These are phyloP conservation scores for Ensete glaucum DNA, from an alignment of 176 grass and related monocot species.

Conservation along the genomic window DNA sequence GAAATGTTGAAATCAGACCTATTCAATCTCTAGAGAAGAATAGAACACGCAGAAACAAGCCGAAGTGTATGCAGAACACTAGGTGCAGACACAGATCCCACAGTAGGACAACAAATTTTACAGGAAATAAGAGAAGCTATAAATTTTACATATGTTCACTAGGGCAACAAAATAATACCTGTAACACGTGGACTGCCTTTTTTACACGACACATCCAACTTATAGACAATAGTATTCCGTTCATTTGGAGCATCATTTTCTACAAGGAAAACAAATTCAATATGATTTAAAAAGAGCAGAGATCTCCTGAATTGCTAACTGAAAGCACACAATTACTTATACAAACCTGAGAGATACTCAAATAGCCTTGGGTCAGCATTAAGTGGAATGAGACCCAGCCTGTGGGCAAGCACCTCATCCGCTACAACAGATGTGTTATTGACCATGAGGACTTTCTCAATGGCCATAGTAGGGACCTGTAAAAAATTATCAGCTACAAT, in stretches of 20 bases:
- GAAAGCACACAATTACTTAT: neutral
- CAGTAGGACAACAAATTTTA: too few relatives aligned
- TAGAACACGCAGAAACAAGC: too few relatives aligned
- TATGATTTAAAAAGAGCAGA: neutral
- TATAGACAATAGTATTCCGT: constrained; percentile 86
- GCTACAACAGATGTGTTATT: constrained; percentile 87
- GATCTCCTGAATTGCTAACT: neutral
- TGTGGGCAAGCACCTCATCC: constrained; percentile 87
- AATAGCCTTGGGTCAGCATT: constrained; percentile 82
- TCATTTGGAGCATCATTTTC: constrained; percentile 84
- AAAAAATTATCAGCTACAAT: neutral
- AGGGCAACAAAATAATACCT: constrained; percentile 38
- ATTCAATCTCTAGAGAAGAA: too few relatives aligned
- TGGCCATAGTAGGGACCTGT: constrained; percentile 90
- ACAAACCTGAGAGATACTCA: constrained; percentile 68
- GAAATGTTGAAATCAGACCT: too few relatives aligned
- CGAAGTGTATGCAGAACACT: too few relatives aligned
- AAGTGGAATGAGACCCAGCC: constrained; percentile 83
- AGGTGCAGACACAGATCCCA: too few relatives aligned
- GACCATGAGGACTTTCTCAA: constrained; percentile 78
- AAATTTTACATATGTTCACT: too few relatives aligned
- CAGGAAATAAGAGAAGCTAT: too few relatives aligned
- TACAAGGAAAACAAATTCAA: constrained; percentile 19
- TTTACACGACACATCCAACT: constrained; percentile 60
- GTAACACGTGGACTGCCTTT: constrained; percentile 48